A percentile compares a stretch with the other conserved stretches of the same genome.
Evolutionary conservation across 495 filamentous ascomycete species (phyloP).

Genomic region (Trichoderma virens): DNA sequence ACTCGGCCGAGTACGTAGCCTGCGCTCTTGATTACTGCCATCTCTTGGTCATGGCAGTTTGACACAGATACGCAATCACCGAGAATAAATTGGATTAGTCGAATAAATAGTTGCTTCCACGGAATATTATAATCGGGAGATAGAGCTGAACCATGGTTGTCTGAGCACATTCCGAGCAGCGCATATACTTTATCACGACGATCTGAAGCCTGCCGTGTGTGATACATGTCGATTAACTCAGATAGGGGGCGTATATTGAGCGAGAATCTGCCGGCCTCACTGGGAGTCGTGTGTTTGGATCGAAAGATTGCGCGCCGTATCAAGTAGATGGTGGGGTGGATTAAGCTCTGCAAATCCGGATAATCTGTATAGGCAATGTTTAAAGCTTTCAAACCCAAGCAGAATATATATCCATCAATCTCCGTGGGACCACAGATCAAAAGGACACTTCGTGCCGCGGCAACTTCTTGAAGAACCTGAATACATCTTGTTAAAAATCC

Average conservation of each 20-base stretch:
- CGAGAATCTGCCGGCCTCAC: background rate
- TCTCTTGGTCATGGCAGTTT: background rate
- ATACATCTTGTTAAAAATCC: constrained; percentile 8
- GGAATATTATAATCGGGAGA: background rate
- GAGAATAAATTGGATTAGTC: background rate
- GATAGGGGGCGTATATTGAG: constrained; percentile 10
- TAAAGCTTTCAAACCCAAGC: background rate
- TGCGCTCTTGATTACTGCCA: background rate
- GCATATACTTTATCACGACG: constrained; percentile 31
- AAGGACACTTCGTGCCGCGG: constrained; percentile 20
- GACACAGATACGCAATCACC: background rate
- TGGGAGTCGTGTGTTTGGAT: background rate
- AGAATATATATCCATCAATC: constrained; percentile 18
- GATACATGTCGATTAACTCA: constrained; percentile 29
- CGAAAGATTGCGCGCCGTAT: background rate
- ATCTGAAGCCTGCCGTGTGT: constrained; percentile 23
- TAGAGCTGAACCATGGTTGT: background rate
- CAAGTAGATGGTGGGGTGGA: background rate
- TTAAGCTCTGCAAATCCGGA: background rate
- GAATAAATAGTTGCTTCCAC: background rate
- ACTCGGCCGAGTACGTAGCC: background rate
- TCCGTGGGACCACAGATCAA: constrained; percentile 22
- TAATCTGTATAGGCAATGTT: background rate
- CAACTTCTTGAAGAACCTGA: constrained; percentile 29
- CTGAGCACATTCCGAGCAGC: constrained; percentile 26